Evolutionary conservation across 768 basidiomycete genomes (phyloP).

Genomic region (Russula brevipes): DNA sequence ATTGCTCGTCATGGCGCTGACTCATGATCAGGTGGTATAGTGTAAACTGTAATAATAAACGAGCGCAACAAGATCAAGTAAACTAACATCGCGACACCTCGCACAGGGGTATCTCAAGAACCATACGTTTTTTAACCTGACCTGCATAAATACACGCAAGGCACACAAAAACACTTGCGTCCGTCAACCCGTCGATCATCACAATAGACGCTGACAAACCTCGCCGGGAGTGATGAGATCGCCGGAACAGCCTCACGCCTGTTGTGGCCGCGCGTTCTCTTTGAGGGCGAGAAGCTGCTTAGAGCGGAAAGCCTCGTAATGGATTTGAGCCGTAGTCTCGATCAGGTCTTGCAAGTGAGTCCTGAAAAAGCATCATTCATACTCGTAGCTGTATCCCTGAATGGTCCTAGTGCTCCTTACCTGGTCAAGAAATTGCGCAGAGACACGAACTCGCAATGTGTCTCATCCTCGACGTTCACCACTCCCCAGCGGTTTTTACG

Average conservation of each 20-base stretch:
- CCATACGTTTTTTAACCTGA: too few species aligned
- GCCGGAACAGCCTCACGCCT: constrained; percentile 7
- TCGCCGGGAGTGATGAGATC: not conserved
- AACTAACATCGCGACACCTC: too few species aligned
- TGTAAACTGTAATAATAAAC: too few species aligned
- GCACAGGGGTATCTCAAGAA: too few species aligned
- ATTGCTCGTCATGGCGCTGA: constrained; percentile 7
- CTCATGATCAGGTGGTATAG: not conserved
- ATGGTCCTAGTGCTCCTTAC: constrained; percentile 36
- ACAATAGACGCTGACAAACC: not conserved
- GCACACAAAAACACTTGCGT: too few species aligned
- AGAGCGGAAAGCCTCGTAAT: constrained; percentile 99
- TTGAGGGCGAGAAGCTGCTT: constrained; percentile 97
- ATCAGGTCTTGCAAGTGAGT: constrained; percentile 98
- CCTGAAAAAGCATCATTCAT: constrained; percentile 37
- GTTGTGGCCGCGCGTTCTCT: constrained; percentile 43
- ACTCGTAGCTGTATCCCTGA: not conserved
- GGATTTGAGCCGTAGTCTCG: constrained; percentile 97
- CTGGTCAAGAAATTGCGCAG: constrained; percentile 94
- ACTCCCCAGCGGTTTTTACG: constrained; percentile 98
- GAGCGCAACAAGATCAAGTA: too few species aligned
- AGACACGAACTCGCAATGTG: constrained; percentile 97
- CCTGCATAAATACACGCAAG: too few species aligned
- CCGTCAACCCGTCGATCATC: too few species aligned
- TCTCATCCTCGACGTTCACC: constrained; percentile 94